phyloP scores from a whole-genome alignment of 192 early-diverging fungal genomes.

The Entrophospora sp. region DNA sequence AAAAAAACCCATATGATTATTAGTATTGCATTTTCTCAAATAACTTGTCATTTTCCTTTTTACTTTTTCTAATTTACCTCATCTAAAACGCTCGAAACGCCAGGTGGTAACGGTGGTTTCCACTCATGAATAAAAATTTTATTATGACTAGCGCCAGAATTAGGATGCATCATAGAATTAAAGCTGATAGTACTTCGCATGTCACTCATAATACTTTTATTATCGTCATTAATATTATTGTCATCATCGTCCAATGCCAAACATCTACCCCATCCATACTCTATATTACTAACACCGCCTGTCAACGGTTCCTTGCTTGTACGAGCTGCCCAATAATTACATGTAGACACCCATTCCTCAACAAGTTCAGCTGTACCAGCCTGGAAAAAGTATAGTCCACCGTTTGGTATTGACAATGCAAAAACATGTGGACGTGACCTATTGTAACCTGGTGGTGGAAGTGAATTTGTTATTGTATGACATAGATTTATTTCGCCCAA shows the following conservation, averaged over 20 bases:
- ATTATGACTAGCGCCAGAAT: conserved; percentile 30
- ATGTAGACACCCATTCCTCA: conserved; percentile 75
- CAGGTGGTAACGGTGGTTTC: conserved; percentile 39
- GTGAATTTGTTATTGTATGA: conserved; percentile 74
- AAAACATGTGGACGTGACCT: conserved; percentile 71
- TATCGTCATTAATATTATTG: conserved; percentile 16
- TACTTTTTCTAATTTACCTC: conserved; percentile 17
- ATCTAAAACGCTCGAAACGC: conserved; percentile 29
- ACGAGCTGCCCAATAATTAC: conserved; percentile 93
- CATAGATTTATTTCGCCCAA: conserved; percentile 49
- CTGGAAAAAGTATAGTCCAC: conserved; percentile 90
- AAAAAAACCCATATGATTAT: no score
- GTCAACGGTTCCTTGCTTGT: conserved; percentile 82
- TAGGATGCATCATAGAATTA: conserved; percentile 15
- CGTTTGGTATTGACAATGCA: conserved; percentile 71
- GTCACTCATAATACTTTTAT: conserved; percentile 18
- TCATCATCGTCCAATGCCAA: conserved; percentile 28
- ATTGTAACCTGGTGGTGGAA: conserved; percentile 82
- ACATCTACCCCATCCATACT: conserved; percentile 82
- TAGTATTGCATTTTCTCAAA: no score
- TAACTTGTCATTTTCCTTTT: no score
- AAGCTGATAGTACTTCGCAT: conserved; percentile 16
- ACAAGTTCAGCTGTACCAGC: conserved; percentile 56
- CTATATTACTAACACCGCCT: conserved; percentile 83
- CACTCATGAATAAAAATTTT: conserved; percentile 37